A percentile compares a stretch with the other conserved stretches of the same genome.
Conservation (phyloP, 2,329 filamentous ascomycete genomes). For the Pleoardoris graminearum region DNA sequence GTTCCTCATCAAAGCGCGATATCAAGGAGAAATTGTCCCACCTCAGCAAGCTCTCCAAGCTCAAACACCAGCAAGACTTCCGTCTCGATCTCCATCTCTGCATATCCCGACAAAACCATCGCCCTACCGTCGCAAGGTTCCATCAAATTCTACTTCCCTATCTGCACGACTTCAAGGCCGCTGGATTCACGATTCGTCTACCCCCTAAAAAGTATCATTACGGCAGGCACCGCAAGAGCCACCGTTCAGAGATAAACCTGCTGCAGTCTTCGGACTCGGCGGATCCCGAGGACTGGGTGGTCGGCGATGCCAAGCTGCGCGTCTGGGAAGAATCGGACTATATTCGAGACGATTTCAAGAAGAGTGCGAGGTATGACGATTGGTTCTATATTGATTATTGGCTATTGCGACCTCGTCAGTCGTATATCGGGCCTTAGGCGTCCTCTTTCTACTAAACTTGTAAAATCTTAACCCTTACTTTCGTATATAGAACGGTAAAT, state of each 20-base stretch:
- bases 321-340: background rate
- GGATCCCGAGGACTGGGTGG: background rate
- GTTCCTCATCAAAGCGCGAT: background rate
- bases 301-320: background rate
- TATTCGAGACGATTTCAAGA: background rate
- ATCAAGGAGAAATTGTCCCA: background rate
- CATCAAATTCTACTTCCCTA: slow-evolving; percentile 2
- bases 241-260: background rate
- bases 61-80: background rate
- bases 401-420: no score
- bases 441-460: no score
- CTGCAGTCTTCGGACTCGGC: background rate
- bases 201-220: background rate
- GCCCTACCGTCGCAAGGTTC: background rate
- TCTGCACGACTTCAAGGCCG: background rate
- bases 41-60: background rate
- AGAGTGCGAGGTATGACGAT: background rate
- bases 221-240: background rate
- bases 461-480: no score
- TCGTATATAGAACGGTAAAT: no score
- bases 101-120: background rate
- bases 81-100: slow-evolving; percentile 6
- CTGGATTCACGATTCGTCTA: background rate
- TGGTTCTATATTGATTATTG: no score
- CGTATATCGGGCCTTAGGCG: no score